Base-by-base conservation (phyloP, 805 yeast genomes). In the Pichia sporocuriosa region DNA sequence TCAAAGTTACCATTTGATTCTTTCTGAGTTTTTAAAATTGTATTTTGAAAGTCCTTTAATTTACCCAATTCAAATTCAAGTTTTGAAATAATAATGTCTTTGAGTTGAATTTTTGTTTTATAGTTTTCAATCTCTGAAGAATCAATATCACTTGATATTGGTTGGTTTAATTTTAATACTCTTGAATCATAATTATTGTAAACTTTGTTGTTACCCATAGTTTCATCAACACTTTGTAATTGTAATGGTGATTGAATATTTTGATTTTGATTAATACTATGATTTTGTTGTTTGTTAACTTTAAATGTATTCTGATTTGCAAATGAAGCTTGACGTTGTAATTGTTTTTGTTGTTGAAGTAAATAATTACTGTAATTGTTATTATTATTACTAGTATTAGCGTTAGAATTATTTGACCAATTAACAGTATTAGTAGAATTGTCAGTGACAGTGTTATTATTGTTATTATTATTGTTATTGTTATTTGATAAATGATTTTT, bases 81-180 rank as follows among this genome's bases (percentile, higher is more conserved):
- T 3, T 69, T 62, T 32, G 67, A 66, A 29, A 74, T 69, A 31
- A 72, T 70, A 0, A 69, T 62, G 35, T 80, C 77, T 54, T 79
- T 81, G 38, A 79, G 61, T 43, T 69, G 69, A 38, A 81, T 53
- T 47, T 77, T 77, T 36, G 74, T 58, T 49, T 69, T 70, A 42
- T 74, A 57, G 40, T 64, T 59, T 35, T 72, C 75, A 11, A 47
- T 26, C 3, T 58, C 62, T 10, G 49, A 32, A 16, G 39, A 24
- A 23, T 44, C 50, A 26, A 35, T 26, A 33, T 37, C 39, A 13
- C 35, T 44, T 40, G 44, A 37, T 12, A 27, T 33, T 25, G 44
- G 39, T 38, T 37, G 47, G 17, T 21, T 39, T 21, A 12, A 4
- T 35, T 43, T 39, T 30, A 40, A 43, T 23, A 17, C 24, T 33